Conservation (phyloP, 176 grass and related monocot species). For the Urochloa ruziziensis region DNA sequence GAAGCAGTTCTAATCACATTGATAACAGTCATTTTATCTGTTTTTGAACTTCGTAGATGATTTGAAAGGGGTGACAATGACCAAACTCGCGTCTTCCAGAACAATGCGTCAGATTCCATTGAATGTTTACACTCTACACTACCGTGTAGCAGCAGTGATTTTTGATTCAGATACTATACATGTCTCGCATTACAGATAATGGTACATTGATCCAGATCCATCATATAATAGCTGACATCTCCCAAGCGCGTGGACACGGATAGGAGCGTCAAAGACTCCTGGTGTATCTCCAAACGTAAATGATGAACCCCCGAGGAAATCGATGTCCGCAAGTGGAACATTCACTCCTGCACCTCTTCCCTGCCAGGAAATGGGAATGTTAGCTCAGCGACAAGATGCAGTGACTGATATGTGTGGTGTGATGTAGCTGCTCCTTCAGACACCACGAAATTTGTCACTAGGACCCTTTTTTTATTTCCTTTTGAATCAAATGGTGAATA, state of each 20-base stretch:
- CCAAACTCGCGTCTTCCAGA: neutral
- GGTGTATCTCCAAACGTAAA: neutral
- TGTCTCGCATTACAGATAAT: neutral
- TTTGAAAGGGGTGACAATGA: neutral
- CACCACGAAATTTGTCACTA: neutral
- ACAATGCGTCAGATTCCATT: no score
- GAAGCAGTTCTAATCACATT: neutral
- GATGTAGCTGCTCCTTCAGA: neutral
- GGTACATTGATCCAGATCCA: neutral
- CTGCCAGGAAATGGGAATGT: conserved; percentile 15
- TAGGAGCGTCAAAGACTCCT: neutral
- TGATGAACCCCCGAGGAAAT: neutral
- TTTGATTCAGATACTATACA: conserved; percentile 1
- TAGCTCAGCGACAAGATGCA: neutral
- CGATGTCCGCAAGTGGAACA: neutral
- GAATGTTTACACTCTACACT: neutral
- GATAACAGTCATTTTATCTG: no score
- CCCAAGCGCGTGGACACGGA: neutral
- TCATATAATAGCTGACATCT: neutral
- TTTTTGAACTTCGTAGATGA: neutral
- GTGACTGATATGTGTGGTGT: no score
- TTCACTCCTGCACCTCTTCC: conserved; percentile 18
- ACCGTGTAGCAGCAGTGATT: neutral
- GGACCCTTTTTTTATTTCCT: neutral
- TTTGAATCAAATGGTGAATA: neutral